Base-by-base conservation (phyloP, 83 land plant genomes). In the Diphasiastrum complanatum region DNA sequence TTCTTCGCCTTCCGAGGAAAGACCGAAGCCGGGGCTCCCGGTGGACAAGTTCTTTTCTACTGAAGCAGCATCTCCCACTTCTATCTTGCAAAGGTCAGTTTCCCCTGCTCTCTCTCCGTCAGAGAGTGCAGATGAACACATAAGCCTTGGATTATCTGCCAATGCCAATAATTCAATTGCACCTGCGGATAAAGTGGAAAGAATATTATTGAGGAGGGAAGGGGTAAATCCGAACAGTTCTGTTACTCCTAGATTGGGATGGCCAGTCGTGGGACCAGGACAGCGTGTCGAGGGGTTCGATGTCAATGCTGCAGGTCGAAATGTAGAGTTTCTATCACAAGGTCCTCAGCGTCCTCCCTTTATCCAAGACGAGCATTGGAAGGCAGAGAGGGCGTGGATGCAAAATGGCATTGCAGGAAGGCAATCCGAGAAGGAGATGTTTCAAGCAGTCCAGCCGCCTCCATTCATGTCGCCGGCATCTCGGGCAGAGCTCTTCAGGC, bases 41-140 rank as follows among this genome's bases (percentile, higher is more conserved):
- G 35, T 33, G 12, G 74, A 64, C 28, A 69, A 62, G 10, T 29
- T 63, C 18, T 67, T 63, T 29, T 45, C 60, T 22, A 54, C 38
- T n/a, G 70, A 70, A 37, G 59, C 73, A 5, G 25, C 60, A 31
- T 63, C 69, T 23, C 73, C 73, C 51, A 68, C 56, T 41, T 46
- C 32, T 25, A 46, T 63, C 34, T 37, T 70, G 27, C 61, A 70
- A 36, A 23, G 60, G 69, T 37, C 73, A 8, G 28, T 51, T 31
- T 51, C 68, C 5, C 69, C 69, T 25, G 32, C 62, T 10, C 34
- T 31, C 27, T 40, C 59, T 51, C 61, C 61, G 18, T 35, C 36
- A 34, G 55, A 47, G 23, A 65, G 27, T 33, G 27, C 45, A 5
- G 52, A 65, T 40, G 59, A 52, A 3, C 68, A 38, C 32, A 52